phyloP scores from a whole-genome alignment of 495 filamentous ascomycete genomes.

The Daldinia grandis region DNA sequence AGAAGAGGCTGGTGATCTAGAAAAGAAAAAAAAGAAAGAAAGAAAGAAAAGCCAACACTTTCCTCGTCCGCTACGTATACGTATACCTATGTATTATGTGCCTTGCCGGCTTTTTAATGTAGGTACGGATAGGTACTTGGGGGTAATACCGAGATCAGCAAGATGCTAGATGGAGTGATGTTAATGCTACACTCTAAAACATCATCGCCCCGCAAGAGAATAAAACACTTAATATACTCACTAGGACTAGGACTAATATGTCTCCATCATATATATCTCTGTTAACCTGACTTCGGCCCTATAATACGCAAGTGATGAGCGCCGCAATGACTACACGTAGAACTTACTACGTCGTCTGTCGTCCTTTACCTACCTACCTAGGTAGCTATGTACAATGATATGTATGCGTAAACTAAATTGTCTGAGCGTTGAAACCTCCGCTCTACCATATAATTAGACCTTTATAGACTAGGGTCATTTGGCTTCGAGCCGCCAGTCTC shows the following conservation, averaged over 20 bases:
- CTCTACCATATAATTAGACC: slow-evolving; percentile 13
- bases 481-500: slow-evolving; percentile 1
- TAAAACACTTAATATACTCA: slow-evolving; percentile 22
- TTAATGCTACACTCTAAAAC: slow-evolving; percentile 41
- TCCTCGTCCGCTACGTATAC: slow-evolving; percentile 7
- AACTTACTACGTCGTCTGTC: slow-evolving; percentile 23
- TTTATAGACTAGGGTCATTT: slow-evolving; percentile 21
- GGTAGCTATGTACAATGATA: too few relatives aligned
- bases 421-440: slow-evolving; percentile 26
- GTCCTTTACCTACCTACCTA: neutral
- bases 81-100: too few relatives aligned
- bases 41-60: neutral
- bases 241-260: slow-evolving; percentile 3
- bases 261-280: slow-evolving; percentile 19
- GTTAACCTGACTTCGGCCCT: slow-evolving; percentile 25
- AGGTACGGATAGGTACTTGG: slow-evolving; percentile 21
- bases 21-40: neutral
- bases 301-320: slow-evolving; percentile 21
- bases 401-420: neutral
- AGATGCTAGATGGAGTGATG: slow-evolving; percentile 39
- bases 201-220: slow-evolving; percentile 22
- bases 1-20: slow-evolving; percentile 22
- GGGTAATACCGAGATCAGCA: slow-evolving; percentile 38
- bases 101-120: slow-evolving; percentile 4
- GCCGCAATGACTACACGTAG: neutral